These are phyloP conservation scores for Leishmania lainsoni DNA, from an alignment of 208 protist genomes.

Conservation along the genomic window DNA sequence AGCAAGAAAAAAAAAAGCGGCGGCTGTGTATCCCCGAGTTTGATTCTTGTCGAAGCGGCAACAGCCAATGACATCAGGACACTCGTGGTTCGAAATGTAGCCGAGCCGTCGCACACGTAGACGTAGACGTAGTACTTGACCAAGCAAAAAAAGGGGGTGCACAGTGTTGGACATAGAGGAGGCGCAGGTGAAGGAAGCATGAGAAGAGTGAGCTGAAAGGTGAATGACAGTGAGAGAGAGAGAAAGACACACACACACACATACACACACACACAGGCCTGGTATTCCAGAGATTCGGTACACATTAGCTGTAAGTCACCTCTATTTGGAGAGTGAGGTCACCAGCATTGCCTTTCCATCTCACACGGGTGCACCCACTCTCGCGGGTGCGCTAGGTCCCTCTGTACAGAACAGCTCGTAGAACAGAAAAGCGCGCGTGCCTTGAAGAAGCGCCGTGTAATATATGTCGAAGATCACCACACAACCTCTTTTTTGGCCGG, in stretches of 20 bases:
- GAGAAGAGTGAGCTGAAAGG: background rate
- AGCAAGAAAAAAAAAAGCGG: background rate
- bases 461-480: background rate
- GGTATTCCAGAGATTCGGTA: background rate
- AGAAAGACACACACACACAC: background rate
- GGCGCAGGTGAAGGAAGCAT: background rate
- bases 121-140: background rate
- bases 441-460: background rate
- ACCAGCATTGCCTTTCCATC: background rate
- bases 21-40: background rate
- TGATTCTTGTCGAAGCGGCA: background rate
- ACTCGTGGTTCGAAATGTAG: background rate
- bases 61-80: background rate
- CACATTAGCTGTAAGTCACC: background rate
- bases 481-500: background rate
- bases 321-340: background rate
- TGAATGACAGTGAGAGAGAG: background rate
- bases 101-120: background rate
- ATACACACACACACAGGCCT: too few species aligned
- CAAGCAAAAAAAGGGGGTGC: background rate
- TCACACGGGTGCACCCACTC: background rate
- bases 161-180: background rate
- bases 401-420: background rate
- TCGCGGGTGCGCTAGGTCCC: too few species aligned
- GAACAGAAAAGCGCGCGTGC: background rate